phyloP scores from a whole-genome alignment of 352 stramenopile genomes.

The Globisporangium paddicum region DNA sequence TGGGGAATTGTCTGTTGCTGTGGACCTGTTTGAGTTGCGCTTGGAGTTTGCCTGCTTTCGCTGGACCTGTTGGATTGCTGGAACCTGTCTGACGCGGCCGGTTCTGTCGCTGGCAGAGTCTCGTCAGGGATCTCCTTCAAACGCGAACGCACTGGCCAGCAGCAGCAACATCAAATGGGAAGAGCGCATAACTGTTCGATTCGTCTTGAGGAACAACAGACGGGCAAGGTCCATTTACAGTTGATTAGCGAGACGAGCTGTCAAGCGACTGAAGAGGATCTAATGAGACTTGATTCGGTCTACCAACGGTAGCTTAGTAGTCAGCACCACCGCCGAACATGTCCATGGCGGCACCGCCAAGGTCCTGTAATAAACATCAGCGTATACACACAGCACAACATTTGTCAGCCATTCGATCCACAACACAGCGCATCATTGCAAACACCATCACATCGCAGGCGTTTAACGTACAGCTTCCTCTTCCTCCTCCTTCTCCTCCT shows the following conservation, averaged over 20 bases:
- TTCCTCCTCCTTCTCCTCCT: constrained; percentile 58
- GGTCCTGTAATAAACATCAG: constrained; percentile 23
- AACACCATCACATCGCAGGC: neutral
- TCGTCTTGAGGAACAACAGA: constrained; percentile 39
- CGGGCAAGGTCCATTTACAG: constrained; percentile 44
- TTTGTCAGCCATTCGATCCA: constrained; percentile 6
- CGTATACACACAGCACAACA: constrained; percentile 4
- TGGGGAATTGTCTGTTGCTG: neutral
- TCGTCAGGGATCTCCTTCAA: neutral
- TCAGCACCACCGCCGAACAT: constrained; percentile 62
- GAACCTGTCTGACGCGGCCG: neutral
- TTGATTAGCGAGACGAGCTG: constrained; percentile 31
- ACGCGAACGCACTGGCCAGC: neutral
- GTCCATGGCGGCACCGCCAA: constrained; percentile 63
- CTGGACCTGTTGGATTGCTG: neutral
- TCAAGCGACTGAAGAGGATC: constrained; percentile 26
- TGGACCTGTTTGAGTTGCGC: neutral
- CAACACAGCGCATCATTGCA: neutral
- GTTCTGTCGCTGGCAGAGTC: neutral
- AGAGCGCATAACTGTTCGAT: constrained; percentile 14
- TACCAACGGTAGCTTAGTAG: constrained; percentile 45
- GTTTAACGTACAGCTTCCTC: constrained; percentile 53
- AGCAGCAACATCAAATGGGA: neutral
- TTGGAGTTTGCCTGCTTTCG: neutral
- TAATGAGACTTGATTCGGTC: constrained; percentile 18